Percentiles rank a stretch among this genome's conserved stretches.
These are phyloP conservation scores for Phenoliferia sp. DNA, from an alignment of 1,284 basidiomycete species.

Conservation along the genomic window DNA sequence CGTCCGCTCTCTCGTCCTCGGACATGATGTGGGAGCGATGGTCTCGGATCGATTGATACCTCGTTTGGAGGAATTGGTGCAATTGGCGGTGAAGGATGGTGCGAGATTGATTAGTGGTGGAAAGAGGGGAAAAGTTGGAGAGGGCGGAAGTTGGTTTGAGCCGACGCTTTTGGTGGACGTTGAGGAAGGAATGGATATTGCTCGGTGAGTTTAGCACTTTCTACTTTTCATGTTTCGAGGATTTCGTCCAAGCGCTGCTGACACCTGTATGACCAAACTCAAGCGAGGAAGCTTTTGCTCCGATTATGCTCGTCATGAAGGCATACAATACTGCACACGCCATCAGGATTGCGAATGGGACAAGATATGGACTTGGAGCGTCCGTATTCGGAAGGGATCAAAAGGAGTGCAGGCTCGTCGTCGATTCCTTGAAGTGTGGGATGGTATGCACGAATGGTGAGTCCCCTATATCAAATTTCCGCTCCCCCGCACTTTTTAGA, in stretches of 20 bases:
- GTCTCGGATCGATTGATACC: slow-evolving; percentile 64
- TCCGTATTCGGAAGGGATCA: slow-evolving; percentile 87
- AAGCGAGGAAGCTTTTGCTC: slow-evolving; percentile 84
- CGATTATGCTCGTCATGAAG: slow-evolving; percentile 74
- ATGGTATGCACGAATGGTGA: slow-evolving; percentile 92
- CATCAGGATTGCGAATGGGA: slow-evolving; percentile 76
- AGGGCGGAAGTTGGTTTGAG: slow-evolving; percentile 70
- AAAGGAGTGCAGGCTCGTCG: slow-evolving; percentile 68
- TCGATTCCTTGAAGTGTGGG: slow-evolving; percentile 74
- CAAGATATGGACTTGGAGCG: slow-evolving; percentile 82
- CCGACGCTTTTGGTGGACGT: slow-evolving; percentile 85
- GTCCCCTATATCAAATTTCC: no score
- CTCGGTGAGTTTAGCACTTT: no score
- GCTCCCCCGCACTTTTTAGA: slow-evolving; percentile 8
- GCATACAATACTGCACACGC: slow-evolving; percentile 78
- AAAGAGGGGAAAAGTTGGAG: slow-evolving; percentile 47
- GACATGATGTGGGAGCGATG: slow-evolving; percentile 75
- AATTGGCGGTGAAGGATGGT: slow-evolving; percentile 65
- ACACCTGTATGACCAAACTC: no score
- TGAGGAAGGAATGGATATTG: slow-evolving; percentile 65
- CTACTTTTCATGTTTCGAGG: no score
- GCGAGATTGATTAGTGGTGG: slow-evolving; percentile 67
- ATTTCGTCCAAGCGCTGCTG: no score
- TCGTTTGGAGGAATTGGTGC: slow-evolving; percentile 64
- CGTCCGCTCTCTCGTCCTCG: slow-evolving; percentile 61